Base-by-base conservation (phyloP, 2,329 filamentous ascomycete species). In the Scedosporium boydii region DNA sequence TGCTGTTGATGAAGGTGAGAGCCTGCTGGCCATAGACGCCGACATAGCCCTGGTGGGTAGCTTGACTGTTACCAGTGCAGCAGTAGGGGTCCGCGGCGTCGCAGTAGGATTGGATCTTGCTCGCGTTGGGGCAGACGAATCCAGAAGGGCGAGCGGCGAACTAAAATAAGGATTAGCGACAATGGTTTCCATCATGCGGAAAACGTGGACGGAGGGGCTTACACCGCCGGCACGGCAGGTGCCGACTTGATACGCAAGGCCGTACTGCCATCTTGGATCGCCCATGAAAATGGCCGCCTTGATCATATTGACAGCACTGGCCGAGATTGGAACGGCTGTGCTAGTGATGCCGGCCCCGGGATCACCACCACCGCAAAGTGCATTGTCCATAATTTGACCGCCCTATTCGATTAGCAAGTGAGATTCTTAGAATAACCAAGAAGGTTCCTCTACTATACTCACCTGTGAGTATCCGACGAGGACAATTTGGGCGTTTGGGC, bases 251-350 rank as follows among this genome's bases (percentile, higher is more conserved):
- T 86, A 87, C 0, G 83, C 69, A 38, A 85, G 71, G 0, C 84
- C 84, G 5, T 73, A 71, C 6, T 78, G 74, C 67, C 83, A 82
- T 63, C 84, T 77, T 3, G 87, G 87, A 67, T 86, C 80, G 6
- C 86, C 86, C 79, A 87, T 82, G 70, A 87, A 83, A 66, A 88
- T 86, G 14, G 80, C 83, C 0, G 83, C 86, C 71, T 86, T 86
- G 67, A 88, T 80, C 69, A 80, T 79, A 3, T 72, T 74, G 6
- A 85, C 72, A 3, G 83, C 81, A 5, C 74, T 76, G 0, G 77
- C 74, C 2, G 74, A 75, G 4, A 83, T 70, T 1, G 74, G 73
- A 0, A 78, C 73, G 0, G 75, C 74, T 1, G 79, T 76, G 57
- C 76, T 76, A 1, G 74, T 70, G 64, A 77, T 77, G 27, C 78